Evolutionary conservation across 139 green algal genomes (phyloP), one percentile per base, ranked within the genome.

Genomic region (Coccomyxa sp.): DNA sequence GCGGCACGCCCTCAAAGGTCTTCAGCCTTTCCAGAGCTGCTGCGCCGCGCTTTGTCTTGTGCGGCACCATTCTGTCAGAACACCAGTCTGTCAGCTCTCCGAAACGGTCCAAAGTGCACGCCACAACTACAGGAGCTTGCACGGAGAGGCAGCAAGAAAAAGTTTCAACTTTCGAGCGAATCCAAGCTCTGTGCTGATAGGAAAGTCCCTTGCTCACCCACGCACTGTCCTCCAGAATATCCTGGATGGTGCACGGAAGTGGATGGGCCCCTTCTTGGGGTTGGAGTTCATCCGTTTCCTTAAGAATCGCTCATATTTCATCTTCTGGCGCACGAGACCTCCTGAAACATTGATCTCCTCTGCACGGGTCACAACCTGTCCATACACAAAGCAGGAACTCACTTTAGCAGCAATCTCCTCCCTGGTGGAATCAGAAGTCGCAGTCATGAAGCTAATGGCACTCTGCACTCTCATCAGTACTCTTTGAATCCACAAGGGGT

Each of bases 301-400:
- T 84, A 97, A 89, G 90, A 98, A 98, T 79, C 94, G 90, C 88
- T 97, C 93, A 83, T 97, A 98, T 93, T 98, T 99, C 88, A 94
- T 94, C 89, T 97, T 98, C 87, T 99, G 97, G 68, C 97, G 93
- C 32, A 99, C 95, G 79, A 99, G 90, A 80, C 97, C 97, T 78
- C 97, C 97, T 71, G 95, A 98, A 77, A 99, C 93, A 91, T 84
- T 90, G 81, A 99, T 97, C 79, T 97, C 94, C 94, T 99, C 97
- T 82, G 85, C 90, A 31, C 97, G 92, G 27, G 98, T 93, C 68
- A 94, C 84, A 21, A 98, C 94, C 95, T 99, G 76, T 60, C 16
- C 30, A 51, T 51, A 51, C 38, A 51, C 38, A 51, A 51, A 51
- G 38, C 38, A 51, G 38, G 38, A 28, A 13, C 16, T 28, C 11